Evolutionary conservation across 2,329 filamentous ascomycete species (phyloP).

Genomic region (Trichophyton schoenleinii): DNA sequence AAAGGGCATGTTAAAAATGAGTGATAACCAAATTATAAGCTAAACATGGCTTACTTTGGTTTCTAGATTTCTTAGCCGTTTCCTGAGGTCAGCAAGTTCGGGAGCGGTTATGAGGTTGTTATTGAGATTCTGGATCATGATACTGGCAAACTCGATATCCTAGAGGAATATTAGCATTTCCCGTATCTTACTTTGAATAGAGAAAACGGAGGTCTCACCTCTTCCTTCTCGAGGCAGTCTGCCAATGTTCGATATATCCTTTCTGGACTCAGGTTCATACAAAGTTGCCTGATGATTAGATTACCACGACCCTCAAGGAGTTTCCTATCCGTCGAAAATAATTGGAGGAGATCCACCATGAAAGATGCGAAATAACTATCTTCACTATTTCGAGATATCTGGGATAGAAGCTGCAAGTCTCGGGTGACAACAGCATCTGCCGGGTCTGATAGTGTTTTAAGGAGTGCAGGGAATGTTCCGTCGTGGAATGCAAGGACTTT

Average conservation of each 20-base stretch:
- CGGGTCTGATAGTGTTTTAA: conserved; percentile 92
- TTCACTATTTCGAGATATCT: conserved; percentile 92
- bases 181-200: not conserved
- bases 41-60: conserved; percentile 47
- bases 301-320: conserved; percentile 88
- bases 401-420: conserved; percentile 82
- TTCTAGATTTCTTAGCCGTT: conserved; percentile 79
- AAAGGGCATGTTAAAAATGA: conserved; percentile 15
- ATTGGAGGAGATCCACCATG: conserved; percentile 89
- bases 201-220: conserved; percentile 32
- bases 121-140: conserved; percentile 98
- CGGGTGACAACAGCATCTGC: conserved; percentile 92
- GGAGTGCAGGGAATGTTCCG: conserved; percentile 85
- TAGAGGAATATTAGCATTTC: conserved; percentile 15
- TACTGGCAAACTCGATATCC: conserved; percentile 95
- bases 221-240: conserved; percentile 93
- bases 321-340: conserved; percentile 88
- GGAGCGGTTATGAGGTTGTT: conserved; percentile 98
- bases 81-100: conserved; percentile 79
- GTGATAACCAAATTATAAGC: not conserved
- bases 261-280: conserved; percentile 82
- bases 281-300: conserved; percentile 89
- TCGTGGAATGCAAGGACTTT: conserved; percentile 95
- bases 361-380: conserved; percentile 97
- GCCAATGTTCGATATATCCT: conserved; percentile 91